A percentile compares a stretch with the other conserved stretches of the same genome.
Evolutionary conservation across 306 rosid species (phyloP).

Genomic region (Neltuma alba): DNA sequence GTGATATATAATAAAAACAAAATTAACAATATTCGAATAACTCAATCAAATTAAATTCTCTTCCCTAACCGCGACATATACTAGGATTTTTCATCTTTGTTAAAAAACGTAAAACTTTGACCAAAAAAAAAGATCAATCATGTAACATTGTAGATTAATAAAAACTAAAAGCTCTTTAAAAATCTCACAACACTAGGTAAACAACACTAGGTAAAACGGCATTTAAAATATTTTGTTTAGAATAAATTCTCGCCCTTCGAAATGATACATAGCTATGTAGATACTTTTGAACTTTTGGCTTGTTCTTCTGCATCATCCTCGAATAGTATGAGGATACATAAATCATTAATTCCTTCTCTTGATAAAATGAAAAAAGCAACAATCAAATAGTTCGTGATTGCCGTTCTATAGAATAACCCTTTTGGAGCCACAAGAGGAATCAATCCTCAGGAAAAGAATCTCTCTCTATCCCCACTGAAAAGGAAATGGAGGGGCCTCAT

Average conservation of each 20-base stretch:
- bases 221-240: not conserved
- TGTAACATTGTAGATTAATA: not conserved
- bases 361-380: not conserved
- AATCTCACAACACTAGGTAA: not conserved
- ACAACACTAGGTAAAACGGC: too few relatives aligned
- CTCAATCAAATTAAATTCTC: too few relatives aligned
- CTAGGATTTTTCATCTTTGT: not conserved
- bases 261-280: not conserved
- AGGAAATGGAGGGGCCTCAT: slow-evolving; percentile 66
- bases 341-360: not conserved
- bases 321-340: not conserved
- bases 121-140: not conserved
- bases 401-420: not conserved
- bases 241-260: not conserved
- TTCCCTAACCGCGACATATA: not conserved
- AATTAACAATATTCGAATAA: too few relatives aligned
- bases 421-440: not conserved
- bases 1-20: too few relatives aligned
- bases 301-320: not conserved
- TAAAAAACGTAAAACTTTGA: too few relatives aligned
- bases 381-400: not conserved
- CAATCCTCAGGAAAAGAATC: not conserved
- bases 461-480: slow-evolving; percentile 67
- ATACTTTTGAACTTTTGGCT: not conserved
- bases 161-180: not conserved